phyloP scores from a whole-genome alignment of 179 eudicot genomes.

The Beta macrorhiza region DNA sequence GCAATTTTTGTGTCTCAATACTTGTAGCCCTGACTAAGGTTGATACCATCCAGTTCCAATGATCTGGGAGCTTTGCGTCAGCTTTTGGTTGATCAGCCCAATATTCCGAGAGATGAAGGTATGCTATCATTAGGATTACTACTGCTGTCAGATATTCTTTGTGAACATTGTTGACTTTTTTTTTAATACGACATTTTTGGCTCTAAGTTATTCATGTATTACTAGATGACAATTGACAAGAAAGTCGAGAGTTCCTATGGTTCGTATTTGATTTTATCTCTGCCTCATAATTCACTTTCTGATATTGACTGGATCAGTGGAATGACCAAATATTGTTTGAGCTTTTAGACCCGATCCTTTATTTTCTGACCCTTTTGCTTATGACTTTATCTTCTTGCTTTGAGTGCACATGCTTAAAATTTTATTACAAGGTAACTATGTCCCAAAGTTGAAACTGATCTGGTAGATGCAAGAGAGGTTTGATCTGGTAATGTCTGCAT shows the following conservation, averaged over 20 bases:
- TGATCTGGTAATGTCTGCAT: neutral
- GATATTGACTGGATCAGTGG: neutral
- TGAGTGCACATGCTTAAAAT: neutral
- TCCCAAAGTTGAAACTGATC: neutral
- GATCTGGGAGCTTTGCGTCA: conserved; percentile 71
- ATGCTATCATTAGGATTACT: conserved; percentile 15
- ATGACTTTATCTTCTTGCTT: conserved; percentile 1
- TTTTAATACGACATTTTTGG: neutral
- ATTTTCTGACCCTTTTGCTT: neutral
- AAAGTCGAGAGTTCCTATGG: neutral
- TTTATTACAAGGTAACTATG: no score
- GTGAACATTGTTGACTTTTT: neutral
- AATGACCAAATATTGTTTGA: neutral
- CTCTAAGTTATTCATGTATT: neutral
- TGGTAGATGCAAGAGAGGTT: neutral
- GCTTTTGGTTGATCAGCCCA: conserved; percentile 87
- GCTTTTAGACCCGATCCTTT: neutral
- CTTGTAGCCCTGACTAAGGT: conserved; percentile 7
- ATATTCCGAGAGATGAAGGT: conserved; percentile 83
- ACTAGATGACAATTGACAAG: neutral
- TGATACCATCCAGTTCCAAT: conserved; percentile 39
- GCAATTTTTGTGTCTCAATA: neutral
- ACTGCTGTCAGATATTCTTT: neutral
- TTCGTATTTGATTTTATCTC: neutral
- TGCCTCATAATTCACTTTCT: neutral